phyloP scores from a whole-genome alignment of 176 grass and related monocot genomes.

The Musa troglodytarum region DNA sequence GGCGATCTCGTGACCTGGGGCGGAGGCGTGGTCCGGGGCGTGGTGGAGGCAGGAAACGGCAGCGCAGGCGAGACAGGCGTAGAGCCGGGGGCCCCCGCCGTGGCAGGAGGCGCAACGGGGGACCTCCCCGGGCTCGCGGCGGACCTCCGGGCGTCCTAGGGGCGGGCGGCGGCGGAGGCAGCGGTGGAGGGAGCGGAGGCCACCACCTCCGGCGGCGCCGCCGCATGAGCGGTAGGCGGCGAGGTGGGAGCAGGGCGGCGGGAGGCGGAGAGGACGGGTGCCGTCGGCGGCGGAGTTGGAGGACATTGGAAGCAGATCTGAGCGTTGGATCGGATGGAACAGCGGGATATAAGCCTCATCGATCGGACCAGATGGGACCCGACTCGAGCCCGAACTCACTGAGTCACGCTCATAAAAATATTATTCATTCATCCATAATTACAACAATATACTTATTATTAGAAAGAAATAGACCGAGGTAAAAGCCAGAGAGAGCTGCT shows the following conservation, averaged over 20 bases:
- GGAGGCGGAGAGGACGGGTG: conserved; percentile 29
- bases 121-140: conserved; percentile 52
- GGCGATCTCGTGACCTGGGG: conserved; percentile 70
- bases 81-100: conserved; percentile 30
- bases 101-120: conserved; percentile 52
- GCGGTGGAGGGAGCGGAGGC: conserved; percentile 68
- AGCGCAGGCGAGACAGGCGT: conserved; percentile 73
- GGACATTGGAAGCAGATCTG: conserved; percentile 14
- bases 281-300: neutral
- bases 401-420: neutral
- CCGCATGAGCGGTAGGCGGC: conserved; percentile 39
- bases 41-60: conserved; percentile 59
- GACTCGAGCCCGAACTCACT: conserved; percentile 9
- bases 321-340: neutral
- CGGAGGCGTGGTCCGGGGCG: conserved; percentile 41
- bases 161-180: conserved; percentile 61
- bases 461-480: neutral
- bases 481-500: neutral
- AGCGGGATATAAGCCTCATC: conserved; percentile 7
- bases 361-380: conserved; percentile 1
- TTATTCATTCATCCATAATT: neutral
- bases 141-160: conserved; percentile 63
- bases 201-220: conserved; percentile 21
- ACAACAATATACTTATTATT: neutral
- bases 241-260: conserved; percentile 66